Conservation (phyloP, 768 basidiomycete genomes). For the Rhodocollybia butyracea region DNA sequence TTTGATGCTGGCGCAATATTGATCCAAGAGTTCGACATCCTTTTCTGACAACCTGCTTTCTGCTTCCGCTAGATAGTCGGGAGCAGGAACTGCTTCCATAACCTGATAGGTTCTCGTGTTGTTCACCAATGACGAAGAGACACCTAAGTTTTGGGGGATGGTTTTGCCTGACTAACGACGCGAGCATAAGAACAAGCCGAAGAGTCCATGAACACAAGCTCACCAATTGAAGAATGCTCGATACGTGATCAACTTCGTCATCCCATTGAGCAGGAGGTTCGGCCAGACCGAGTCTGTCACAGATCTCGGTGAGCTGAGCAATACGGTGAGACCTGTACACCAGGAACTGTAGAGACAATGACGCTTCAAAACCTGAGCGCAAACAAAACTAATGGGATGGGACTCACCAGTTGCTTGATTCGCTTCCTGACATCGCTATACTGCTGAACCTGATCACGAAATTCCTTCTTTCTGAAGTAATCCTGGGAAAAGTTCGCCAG, state of each 20-base stretch:
- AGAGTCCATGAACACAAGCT: too few species aligned
- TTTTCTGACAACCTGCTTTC: background rate
- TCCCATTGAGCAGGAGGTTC: constrained; percentile 13
- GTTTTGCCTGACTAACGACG: too few species aligned
- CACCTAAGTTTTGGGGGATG: too few species aligned
- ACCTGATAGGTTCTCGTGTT: too few species aligned
- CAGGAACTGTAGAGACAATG: constrained; percentile 1
- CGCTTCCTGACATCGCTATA: constrained; percentile 11
- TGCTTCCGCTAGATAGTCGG: too few species aligned
- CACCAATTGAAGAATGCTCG: too few species aligned
- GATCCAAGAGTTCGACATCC: constrained; percentile 11
- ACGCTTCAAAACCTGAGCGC: too few species aligned
- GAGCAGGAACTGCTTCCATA: too few species aligned
- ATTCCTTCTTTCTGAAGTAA: constrained; percentile 8
- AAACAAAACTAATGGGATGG: background rate
- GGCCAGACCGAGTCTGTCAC: background rate
- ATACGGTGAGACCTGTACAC: constrained; percentile 10
- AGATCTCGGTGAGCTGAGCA: constrained; percentile 8
- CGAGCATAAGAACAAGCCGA: too few species aligned
- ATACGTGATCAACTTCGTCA: constrained; percentile 11
- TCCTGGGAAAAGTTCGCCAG: background rate
- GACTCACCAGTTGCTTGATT: constrained; percentile 14
- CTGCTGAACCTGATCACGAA: constrained; percentile 7
- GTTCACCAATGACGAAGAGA: too few species aligned
- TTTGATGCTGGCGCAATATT: constrained; percentile 15